Evolutionary conservation across 2,329 filamentous ascomycete species (phyloP), one percentile per base, ranked within the genome.

Genomic region (Raffaelea arxii): DNA sequence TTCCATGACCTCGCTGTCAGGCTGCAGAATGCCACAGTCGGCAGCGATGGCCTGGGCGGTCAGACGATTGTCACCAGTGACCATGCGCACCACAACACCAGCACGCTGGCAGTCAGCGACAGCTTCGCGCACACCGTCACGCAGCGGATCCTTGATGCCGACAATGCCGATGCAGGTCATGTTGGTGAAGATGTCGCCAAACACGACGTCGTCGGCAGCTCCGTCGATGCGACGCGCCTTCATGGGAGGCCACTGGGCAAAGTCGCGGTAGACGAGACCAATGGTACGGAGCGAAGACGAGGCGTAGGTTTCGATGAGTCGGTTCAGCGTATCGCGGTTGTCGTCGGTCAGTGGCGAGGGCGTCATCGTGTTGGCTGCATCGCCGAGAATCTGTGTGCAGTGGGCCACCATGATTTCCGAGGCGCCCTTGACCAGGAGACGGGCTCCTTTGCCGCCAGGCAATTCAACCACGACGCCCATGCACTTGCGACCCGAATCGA

Each of bases 241-340:
- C 50, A 70, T 75, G 4, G 88, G 88, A 25, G 90, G 89, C 89
- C 89, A 95, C 45, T 77, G 75, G 22, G 86, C 77, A 54, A 92
- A 94, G 56, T 95, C 89, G 47, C 81, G 83, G 65, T 88, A 94
- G 45, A 88, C 72, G 52, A 94, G 75, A 38, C 82, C 86, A 55
- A 95, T 94, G 2, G 89, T 94, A 52, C 89, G 79, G 25, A 95
- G 72, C 7, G 88, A 94, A 18, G 83, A 76, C 23, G 77, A 79
- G 10, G 89, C 89, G 59, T 94, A 95, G 41, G 73, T 76, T 51
- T 82, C 78, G 55, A 94, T 94, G 41, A 88, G 70, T 21, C 72
- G 67, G 53, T 77, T 75, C 52, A 95, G 61, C 7, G 66, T 72
- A 51, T 74, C 65, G 44, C 69, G 68, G 53, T 81, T 77, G 39